Conservation (phyloP, 768 basidiomycete species). For the Cubamyces lactineus region DNA sequence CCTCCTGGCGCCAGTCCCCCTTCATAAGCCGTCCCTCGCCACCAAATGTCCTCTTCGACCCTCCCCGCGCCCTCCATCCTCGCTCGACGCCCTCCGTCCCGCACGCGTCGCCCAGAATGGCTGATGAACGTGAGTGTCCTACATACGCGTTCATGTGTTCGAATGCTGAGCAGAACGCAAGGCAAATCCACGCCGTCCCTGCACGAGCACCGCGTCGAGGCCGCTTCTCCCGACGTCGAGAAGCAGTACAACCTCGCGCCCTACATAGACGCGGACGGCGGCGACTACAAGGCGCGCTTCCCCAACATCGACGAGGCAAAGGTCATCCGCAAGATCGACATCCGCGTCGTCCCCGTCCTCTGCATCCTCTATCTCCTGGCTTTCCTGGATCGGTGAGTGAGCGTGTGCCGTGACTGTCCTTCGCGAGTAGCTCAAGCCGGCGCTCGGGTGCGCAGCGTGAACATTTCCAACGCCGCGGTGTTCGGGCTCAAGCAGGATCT, state of each 20-base stretch:
- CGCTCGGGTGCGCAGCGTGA: constrained; percentile 26
- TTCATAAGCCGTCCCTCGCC: background rate
- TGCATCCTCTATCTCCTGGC: constrained; percentile 47
- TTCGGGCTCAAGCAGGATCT: constrained; percentile 37
- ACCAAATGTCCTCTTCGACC: background rate
- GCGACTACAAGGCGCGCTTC: constrained; percentile 27
- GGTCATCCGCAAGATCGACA: constrained; percentile 41
- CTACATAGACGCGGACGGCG: constrained; percentile 16
- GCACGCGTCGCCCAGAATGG: constrained; percentile 5
- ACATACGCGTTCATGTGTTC: background rate
- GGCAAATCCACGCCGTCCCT: constrained; percentile 12
- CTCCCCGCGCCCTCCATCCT: background rate
- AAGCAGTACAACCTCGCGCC: constrained; percentile 24
- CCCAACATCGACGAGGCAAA: constrained; percentile 33
- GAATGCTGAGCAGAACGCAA: background rate
- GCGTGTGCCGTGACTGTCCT: background rate
- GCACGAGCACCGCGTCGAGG: constrained; percentile 3
- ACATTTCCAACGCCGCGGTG: constrained; percentile 37
- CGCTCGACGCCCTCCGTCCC: background rate
- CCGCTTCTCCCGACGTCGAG: constrained; percentile 18
- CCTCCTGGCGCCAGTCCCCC: constrained; percentile 9
- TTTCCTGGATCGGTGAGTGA: constrained; percentile 41
- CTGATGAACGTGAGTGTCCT: constrained; percentile 10
- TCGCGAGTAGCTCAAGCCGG: background rate
- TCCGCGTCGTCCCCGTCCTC: constrained; percentile 45